These are phyloP conservation scores for Monilinia fructigena DNA, from an alignment of 2,329 filamentous ascomycete species.

Conservation along the genomic window DNA sequence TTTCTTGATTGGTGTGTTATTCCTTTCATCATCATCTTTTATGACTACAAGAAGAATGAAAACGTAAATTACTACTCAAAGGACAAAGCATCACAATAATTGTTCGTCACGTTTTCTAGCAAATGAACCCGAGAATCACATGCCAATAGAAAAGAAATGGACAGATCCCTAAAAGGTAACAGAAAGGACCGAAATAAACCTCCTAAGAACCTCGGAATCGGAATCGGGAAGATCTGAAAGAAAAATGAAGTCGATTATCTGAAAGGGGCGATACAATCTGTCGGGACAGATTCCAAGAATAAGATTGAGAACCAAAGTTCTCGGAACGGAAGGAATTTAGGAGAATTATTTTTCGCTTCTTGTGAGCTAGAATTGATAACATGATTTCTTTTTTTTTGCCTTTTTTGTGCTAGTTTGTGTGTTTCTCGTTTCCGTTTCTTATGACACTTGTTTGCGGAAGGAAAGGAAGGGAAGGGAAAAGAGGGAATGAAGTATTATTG, in stretches of 20 bases:
- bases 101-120: not conserved
- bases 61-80: not conserved
- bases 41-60: not conserved
- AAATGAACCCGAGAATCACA: not conserved
- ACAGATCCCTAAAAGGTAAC: not conserved
- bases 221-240: not conserved
- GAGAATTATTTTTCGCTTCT: not conserved
- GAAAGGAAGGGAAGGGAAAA: too few species aligned
- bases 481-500: not conserved
- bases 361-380: not conserved
- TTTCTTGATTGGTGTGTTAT: not conserved
- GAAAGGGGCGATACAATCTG: not conserved
- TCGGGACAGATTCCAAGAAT: not conserved
- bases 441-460: not conserved
- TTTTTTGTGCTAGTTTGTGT: not conserved
- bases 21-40: not conserved
- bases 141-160: not conserved
- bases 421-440: not conserved
- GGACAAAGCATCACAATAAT: conserved; percentile 1
- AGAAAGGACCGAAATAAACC: not conserved
- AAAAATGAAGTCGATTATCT: not conserved
- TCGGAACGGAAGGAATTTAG: conserved; percentile 8
- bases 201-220: not conserved
- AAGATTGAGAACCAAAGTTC: not conserved
- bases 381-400: not conserved